phyloP scores from a whole-genome alignment of 2,329 filamentous ascomycete genomes.

The Huntiella savannae region DNA sequence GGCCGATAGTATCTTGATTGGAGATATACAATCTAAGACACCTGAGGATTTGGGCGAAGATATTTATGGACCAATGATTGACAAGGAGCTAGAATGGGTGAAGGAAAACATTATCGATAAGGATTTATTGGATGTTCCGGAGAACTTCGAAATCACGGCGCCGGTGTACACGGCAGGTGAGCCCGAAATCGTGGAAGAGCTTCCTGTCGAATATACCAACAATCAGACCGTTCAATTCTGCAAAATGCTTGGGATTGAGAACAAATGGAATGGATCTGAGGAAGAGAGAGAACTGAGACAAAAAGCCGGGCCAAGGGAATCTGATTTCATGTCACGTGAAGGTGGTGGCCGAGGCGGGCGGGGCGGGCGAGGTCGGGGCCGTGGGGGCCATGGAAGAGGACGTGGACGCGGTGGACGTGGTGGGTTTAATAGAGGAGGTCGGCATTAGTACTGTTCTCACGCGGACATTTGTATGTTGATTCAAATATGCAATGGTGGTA shows the following conservation, averaged over 20 bases:
- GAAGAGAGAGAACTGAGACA: conserved; percentile 48
- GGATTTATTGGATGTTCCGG: conserved; percentile 47
- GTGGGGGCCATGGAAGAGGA: conserved; percentile 20
- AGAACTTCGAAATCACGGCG: conserved; percentile 62
- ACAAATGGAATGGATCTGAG: conserved; percentile 53
- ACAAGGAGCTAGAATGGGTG: conserved; percentile 59
- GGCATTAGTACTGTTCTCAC: neutral
- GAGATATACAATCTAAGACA: conserved; percentile 33
- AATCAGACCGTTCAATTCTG: conserved; percentile 75
- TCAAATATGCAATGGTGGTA: too few relatives aligned
- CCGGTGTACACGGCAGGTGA: conserved; percentile 43
- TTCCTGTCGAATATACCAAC: conserved; percentile 67
- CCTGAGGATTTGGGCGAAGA: conserved; percentile 48
- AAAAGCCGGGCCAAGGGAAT: conserved; percentile 22
- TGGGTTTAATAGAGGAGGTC: conserved; percentile 15
- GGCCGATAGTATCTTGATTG: conserved; percentile 42
- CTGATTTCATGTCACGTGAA: conserved; percentile 16
- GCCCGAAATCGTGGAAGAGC: conserved; percentile 38
- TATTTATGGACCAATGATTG: conserved; percentile 48
- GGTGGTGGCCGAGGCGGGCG: conserved; percentile 21
- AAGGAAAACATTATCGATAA: conserved; percentile 49
- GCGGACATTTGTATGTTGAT: neutral
- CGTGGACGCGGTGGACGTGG: conserved; percentile 19
- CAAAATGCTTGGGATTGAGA: conserved; percentile 53
- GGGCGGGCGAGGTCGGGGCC: conserved; percentile 15